These are phyloP conservation scores for Sphaceloma murrayae DNA, from an alignment of 2,329 filamentous ascomycete genomes.

Conservation along the genomic window DNA sequence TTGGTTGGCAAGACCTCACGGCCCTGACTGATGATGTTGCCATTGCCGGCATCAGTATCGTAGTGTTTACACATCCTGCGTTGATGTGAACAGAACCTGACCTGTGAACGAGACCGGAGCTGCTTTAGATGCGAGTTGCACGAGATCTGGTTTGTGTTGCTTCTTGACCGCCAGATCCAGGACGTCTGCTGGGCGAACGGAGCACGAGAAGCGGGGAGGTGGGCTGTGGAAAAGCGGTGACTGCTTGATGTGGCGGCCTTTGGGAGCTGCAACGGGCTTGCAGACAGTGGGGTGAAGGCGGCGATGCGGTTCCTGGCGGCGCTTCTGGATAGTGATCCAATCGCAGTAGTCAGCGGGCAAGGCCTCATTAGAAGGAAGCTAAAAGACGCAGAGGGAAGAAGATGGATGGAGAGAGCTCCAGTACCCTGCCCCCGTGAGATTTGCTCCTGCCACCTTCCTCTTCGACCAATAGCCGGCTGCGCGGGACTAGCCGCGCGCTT, in stretches of 20 bases:
- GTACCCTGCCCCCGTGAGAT: constrained; percentile 1
- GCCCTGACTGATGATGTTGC: constrained; percentile 51
- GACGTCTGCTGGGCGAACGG: neutral
- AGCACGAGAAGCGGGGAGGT: constrained; percentile 12
- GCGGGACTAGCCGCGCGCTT: constrained; percentile 1
- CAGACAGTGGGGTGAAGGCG: constrained; percentile 1
- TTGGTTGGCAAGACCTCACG: constrained; percentile 86
- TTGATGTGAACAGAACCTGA: constrained; percentile 63
- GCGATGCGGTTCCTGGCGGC: constrained; percentile 2
- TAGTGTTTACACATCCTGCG: constrained; percentile 62
- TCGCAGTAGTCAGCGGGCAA: constrained; percentile 7
- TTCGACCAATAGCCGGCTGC: neutral
- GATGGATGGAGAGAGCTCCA: neutral
- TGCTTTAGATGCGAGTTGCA: constrained; percentile 1
- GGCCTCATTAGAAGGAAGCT: constrained; percentile 11
- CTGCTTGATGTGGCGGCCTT: constrained; percentile 4
- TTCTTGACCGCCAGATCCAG: constrained; percentile 13
- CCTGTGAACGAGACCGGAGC: constrained; percentile 11
- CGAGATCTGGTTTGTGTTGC: neutral
- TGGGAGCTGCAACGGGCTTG: constrained; percentile 13
- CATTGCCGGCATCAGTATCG: constrained; percentile 45
- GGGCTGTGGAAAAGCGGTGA: constrained; percentile 16
- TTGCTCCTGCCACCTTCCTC: constrained; percentile 9
- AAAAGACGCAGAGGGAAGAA: neutral
- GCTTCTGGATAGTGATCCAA: constrained; percentile 12